These are phyloP conservation scores for Colletotrichum sublineola DNA, from an alignment of 2,329 filamentous ascomycete genomes.

Conservation along the genomic window DNA sequence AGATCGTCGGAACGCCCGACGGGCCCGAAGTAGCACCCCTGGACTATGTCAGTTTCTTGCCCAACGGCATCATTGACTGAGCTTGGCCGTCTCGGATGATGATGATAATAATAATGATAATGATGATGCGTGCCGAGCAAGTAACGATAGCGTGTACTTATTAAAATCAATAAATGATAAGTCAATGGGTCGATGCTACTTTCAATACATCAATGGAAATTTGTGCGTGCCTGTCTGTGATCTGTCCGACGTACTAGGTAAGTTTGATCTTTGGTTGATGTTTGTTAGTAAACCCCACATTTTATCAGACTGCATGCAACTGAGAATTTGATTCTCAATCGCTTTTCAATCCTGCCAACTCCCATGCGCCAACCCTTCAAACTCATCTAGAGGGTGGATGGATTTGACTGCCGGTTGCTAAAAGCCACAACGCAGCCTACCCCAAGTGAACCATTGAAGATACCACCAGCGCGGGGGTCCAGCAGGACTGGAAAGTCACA, in stretches of 20 bases:
- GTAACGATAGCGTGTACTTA: not conserved
- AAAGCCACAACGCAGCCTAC: not conserved
- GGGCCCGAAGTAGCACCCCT: slow-evolving; percentile 74
- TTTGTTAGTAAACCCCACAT: slow-evolving; percentile 28
- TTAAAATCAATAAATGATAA: not conserved
- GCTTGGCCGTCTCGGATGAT: not conserved
- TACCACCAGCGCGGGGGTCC: not conserved
- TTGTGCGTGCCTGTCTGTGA: not conserved
- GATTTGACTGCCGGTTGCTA: not conserved
- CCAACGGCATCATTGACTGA: slow-evolving; percentile 58
- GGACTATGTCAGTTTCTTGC: slow-evolving; percentile 76
- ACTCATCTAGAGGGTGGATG: not conserved
- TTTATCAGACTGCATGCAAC: slow-evolving; percentile 2
- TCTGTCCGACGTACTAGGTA: not conserved
- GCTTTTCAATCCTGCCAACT: not conserved
- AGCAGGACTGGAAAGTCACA: not conserved
- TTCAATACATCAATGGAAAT: not conserved
- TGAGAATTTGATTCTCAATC: slow-evolving; percentile 10
- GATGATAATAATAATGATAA: not conserved
- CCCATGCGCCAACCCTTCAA: not conserved
- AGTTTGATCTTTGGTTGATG: not conserved
- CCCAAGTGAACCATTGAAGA: not conserved
- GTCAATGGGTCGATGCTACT: not conserved
- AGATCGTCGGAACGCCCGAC: slow-evolving; percentile 68
- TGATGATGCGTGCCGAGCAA: not conserved